Base-by-base conservation (phyloP, 192 early-diverging fungal species). In the Thamnidium elegans region DNA sequence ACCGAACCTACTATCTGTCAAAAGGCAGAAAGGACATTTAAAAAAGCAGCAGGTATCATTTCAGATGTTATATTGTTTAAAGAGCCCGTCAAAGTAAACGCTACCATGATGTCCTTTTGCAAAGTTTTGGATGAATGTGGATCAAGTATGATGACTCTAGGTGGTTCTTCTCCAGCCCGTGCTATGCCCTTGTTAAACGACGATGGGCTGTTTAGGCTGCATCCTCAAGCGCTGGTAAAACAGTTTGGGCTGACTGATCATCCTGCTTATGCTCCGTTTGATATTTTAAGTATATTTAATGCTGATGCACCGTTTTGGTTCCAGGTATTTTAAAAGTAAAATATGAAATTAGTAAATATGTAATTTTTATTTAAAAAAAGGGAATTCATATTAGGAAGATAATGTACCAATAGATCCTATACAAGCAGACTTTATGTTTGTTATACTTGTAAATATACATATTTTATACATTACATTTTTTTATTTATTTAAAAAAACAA, bases 381-480 rank as follows among this genome's bases (percentile, higher is more conserved):
- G 44, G 20, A 45, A 30, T 26, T 43, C 11, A 4, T 53, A n/a
- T 19, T 59, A 71, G 65, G 68, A 69, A 23, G 76, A 69, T 46
- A 32, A 30, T 11, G 7, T 21, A 30, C 43, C 51, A 11, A 78
- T 78, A 26, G 6, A 4, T 11, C 7, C 4, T 10, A 17, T 45
- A 52, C 73, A 78, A 69, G 68, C 70, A 13, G 77, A 78, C 46
- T 78, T 78, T 52, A 61, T 69, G 51, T 78, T 70, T 54, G 77
- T 78, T 1, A 64, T 78, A 14, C 19, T 78, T 55, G 68, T 58
- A 63, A 46, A 36, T 55, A 54, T 17, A 30, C 0, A 26, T 21
- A 34, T 64, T 10, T 47, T 63, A 26, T 23, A 19, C 14, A 55
- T n/a, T 48, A 31, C 34, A 19, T 20, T 36, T 36, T 13, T 17